These are phyloP conservation scores for Nitzschia inconspicua DNA, from an alignment of 108 stramenopile species.

Conservation along the genomic window DNA sequence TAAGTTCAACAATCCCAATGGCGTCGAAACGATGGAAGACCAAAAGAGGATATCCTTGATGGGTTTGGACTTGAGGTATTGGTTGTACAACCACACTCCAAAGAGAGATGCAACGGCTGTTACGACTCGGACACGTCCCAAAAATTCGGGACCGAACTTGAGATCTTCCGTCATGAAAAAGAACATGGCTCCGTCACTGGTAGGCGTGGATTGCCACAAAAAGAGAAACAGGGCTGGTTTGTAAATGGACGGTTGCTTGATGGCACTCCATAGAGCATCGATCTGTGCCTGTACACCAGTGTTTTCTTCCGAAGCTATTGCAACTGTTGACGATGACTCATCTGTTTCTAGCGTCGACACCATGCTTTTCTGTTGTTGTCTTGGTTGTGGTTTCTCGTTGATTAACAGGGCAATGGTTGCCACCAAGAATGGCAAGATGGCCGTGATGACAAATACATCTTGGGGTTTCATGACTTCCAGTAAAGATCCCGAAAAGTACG, in stretches of 20 bases:
- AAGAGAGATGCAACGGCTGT: slow-evolving; percentile 79
- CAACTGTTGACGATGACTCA: background rate
- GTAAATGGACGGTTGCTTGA: slow-evolving; percentile 79
- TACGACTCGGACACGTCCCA: slow-evolving; percentile 85
- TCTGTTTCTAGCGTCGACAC: too few relatives aligned
- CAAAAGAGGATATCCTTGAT: slow-evolving; percentile 87
- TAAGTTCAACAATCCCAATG: slow-evolving; percentile 74
- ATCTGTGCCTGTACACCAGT: slow-evolving; percentile 59
- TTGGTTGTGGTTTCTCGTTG: slow-evolving; percentile 56
- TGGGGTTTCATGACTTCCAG: slow-evolving; percentile 82
- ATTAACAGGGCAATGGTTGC: slow-evolving; percentile 72
- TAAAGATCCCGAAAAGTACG: slow-evolving; percentile 86
- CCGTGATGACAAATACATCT: slow-evolving; percentile 86
- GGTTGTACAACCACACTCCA: slow-evolving; percentile 83
- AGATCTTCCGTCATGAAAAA: slow-evolving; percentile 94
- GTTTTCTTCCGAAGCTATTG: background rate
- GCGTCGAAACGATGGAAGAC: slow-evolving; percentile 69
- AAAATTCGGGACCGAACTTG: slow-evolving; percentile 88
- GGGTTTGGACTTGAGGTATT: slow-evolving; percentile 38
- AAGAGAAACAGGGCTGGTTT: slow-evolving; percentile 92
- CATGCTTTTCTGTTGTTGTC: background rate
- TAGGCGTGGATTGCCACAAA: slow-evolving; percentile 94
- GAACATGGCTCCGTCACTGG: slow-evolving; percentile 89
- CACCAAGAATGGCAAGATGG: slow-evolving; percentile 82
- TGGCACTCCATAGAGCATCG: slow-evolving; percentile 68